These are phyloP conservation scores for Curvularia sp. DNA, from an alignment of 2,329 filamentous ascomycete species.

Conservation along the genomic window DNA sequence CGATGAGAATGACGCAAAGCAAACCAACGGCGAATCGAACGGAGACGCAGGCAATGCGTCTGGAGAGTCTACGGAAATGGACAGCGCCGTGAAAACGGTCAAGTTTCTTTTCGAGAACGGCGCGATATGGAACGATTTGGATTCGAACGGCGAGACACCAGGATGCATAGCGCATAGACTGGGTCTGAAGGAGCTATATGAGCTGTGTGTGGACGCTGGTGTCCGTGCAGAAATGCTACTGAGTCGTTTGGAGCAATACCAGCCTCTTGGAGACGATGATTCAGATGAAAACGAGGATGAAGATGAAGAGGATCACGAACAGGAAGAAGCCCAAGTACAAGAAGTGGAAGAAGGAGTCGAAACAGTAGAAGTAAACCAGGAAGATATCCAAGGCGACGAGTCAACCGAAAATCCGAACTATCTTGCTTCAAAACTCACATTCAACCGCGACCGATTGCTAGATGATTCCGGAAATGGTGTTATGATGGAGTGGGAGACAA, in stretches of 20 bases:
- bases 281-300: slow-evolving; percentile 54
- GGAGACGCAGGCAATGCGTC: slow-evolving; percentile 33
- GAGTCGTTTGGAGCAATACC: slow-evolving; percentile 81
- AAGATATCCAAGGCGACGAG: slow-evolving; percentile 36
- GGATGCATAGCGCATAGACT: slow-evolving; percentile 81
- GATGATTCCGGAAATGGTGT: slow-evolving; percentile 60
- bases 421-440: slow-evolving; percentile 57
- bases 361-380: slow-evolving; percentile 38
- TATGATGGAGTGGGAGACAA: slow-evolving; percentile 63
- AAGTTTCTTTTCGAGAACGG: slow-evolving; percentile 82
- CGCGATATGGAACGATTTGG: slow-evolving; percentile 97
- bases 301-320: slow-evolving; percentile 50
- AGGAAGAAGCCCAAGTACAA: slow-evolving; percentile 43
- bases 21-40: slow-evolving; percentile 40
- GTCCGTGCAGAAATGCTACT: slow-evolving; percentile 89
- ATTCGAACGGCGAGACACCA: slow-evolving; percentile 85
- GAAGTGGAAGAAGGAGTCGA: slow-evolving; percentile 35
- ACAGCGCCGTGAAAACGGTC: slow-evolving; percentile 71
- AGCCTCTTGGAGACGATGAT: slow-evolving; percentile 69
- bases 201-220: slow-evolving; percentile 85
- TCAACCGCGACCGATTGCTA: slow-evolving; percentile 56
- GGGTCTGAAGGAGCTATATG: slow-evolving; percentile 75
- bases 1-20: slow-evolving; percentile 42
- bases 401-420: slow-evolving; percentile 58
- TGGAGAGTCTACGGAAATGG: slow-evolving; percentile 46